phyloP scores from a whole-genome alignment of 129 eudicot genomes.

The Erigeron canadensis region DNA sequence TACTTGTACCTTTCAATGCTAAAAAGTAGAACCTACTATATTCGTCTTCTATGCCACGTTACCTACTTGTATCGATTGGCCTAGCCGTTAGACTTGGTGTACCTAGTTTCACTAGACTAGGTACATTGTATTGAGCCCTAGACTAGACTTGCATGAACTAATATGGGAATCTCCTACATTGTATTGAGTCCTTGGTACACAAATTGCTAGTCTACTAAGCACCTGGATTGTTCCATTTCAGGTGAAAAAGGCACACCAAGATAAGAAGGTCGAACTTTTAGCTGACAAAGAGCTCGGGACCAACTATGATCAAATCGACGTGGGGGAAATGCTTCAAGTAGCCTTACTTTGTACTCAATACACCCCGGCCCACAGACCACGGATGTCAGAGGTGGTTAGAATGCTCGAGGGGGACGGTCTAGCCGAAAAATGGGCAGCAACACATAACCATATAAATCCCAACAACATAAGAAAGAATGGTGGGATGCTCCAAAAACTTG shows the following conservation, averaged over 20 bases:
- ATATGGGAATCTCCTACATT: neutral
- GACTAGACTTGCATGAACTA: slow-evolving; percentile 1
- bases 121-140: no score
- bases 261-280: slow-evolving; percentile 66
- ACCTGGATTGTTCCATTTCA: slow-evolving; percentile 8
- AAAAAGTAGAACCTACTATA: neutral
- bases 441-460: slow-evolving; percentile 51
- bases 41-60: slow-evolving; percentile 13
- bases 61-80: slow-evolving; percentile 28
- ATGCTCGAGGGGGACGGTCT: slow-evolving; percentile 96
- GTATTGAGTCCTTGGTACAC: slow-evolving; percentile 3
- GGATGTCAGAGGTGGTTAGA: slow-evolving; percentile 89
- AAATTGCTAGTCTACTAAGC: slow-evolving; percentile 9
- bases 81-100: slow-evolving; percentile 9
- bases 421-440: slow-evolving; percentile 93
- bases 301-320: slow-evolving; percentile 72
- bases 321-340: slow-evolving; percentile 83
- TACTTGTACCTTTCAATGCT: slow-evolving; percentile 21
- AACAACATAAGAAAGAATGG: slow-evolving; percentile 32
- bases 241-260: slow-evolving; percentile 81
- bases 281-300: slow-evolving; percentile 72
- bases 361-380: slow-evolving; percentile 78
- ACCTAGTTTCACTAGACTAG: slow-evolving; percentile 7
- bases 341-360: slow-evolving; percentile 85
- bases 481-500: slow-evolving; percentile 33